Evolutionary conservation across 441 rosid genomes (phyloP).

Genomic region (Erodium texanum): DNA sequence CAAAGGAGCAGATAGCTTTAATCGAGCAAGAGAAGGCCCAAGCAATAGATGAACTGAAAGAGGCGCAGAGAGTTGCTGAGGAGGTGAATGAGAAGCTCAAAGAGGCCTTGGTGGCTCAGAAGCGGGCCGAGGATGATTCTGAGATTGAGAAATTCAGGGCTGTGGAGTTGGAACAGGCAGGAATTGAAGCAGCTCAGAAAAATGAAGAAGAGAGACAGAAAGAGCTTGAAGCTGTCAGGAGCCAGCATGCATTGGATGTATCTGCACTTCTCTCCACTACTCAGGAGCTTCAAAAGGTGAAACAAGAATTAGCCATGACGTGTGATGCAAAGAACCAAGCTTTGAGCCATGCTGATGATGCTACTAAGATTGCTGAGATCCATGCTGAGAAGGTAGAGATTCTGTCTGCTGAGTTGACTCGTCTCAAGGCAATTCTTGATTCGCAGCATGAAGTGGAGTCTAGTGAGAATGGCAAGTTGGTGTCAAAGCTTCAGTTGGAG

Average conservation of each 20-base stretch:
- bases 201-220: constrained; percentile 60
- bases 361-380: constrained; percentile 75
- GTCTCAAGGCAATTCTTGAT: constrained; percentile 54
- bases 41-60: constrained; percentile 58
- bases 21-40: constrained; percentile 63
- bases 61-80: constrained; percentile 49
- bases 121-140: constrained; percentile 65
- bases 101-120: constrained; percentile 76
- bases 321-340: constrained; percentile 78
- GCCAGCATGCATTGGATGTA: constrained; percentile 75
- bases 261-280: constrained; percentile 64
- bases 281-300: constrained; percentile 57
- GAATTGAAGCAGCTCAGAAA: constrained; percentile 67
- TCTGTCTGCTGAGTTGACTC: constrained; percentile 58
- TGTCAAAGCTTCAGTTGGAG: constrained; percentile 46
- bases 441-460: constrained; percentile 50
- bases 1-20: constrained; percentile 53
- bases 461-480: constrained; percentile 35
- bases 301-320: constrained; percentile 62
- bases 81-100: constrained; percentile 66
- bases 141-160: constrained; percentile 79
- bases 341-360: constrained; percentile 68
- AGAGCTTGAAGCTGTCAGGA: constrained; percentile 66
- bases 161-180: constrained; percentile 74
- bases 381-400: constrained; percentile 67